A percentile compares a stretch with the other conserved stretches of the same genome.
phyloP scores from a whole-genome alignment of 148 eudicot species.

The Camellia lanceoleosa region DNA sequence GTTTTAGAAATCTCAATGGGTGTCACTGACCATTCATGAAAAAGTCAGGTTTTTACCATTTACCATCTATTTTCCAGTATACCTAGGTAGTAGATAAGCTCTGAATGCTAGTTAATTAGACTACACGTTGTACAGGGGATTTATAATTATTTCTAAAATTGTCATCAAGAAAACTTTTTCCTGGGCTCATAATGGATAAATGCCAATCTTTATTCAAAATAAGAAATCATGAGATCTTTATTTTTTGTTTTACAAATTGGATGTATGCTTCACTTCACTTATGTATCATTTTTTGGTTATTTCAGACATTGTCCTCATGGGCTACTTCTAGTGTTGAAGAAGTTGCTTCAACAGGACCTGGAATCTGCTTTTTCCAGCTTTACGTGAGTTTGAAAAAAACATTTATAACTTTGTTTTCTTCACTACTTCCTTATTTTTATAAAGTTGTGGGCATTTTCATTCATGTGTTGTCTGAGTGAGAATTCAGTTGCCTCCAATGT shows the following conservation, averaged over 20 bases:
- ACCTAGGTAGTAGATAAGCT: not conserved
- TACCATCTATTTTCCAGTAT: not conserved
- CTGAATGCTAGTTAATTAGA: not conserved
- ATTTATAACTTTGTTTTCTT: not conserved
- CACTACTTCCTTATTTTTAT: not conserved
- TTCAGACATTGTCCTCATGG: constrained; percentile 96
- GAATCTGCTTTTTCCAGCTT: constrained; percentile 98
- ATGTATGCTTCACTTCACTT: not conserved
- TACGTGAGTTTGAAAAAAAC: constrained; percentile 54
- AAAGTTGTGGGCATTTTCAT: not conserved
- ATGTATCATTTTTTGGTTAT: constrained; percentile 2
- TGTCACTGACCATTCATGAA: not conserved
- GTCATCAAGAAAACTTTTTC: not conserved
- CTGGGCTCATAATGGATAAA: not conserved
- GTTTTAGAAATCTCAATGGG: not conserved
- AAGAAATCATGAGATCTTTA: not conserved
- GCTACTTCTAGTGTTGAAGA: constrained; percentile 98
- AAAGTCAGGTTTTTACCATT: not conserved
- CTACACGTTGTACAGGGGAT: not conserved
- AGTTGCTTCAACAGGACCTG: constrained; percentile 99
- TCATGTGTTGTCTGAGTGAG: not conserved
- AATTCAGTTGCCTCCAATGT: not conserved
- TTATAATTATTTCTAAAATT: not conserved
- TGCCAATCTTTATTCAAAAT: not conserved
- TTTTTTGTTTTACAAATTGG: not conserved